A percentile compares a stretch with the other conserved stretches of the same genome.
phyloP scores from a whole-genome alignment of 768 basidiomycete species.

The Pulveroboletus sp. region DNA sequence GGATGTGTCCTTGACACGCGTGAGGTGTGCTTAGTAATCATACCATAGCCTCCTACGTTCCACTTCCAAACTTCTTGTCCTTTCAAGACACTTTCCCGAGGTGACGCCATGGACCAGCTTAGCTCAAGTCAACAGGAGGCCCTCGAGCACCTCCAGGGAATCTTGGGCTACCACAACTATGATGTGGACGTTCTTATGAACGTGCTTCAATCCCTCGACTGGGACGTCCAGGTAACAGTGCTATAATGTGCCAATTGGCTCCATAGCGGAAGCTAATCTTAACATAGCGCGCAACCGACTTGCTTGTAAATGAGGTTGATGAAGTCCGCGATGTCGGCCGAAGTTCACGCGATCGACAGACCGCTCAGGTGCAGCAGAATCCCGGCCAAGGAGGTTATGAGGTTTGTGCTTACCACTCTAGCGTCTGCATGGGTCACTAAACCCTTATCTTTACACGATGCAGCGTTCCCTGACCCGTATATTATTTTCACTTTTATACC shows the following conservation, averaged over 20 bases:
- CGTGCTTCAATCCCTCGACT: neutral
- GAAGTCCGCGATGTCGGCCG: neutral
- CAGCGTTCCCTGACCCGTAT: slow-evolving; percentile 8
- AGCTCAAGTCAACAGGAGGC: neutral
- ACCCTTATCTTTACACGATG: neutral
- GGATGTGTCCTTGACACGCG: no score
- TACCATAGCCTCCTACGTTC: no score
- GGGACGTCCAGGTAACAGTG: neutral
- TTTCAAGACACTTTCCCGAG: no score
- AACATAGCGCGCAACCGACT: neutral
- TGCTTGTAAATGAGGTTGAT: neutral
- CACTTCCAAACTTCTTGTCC: no score
- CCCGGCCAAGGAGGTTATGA: slow-evolving; percentile 1
- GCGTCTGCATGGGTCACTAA: neutral
- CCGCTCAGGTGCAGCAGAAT: neutral
- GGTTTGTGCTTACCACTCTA: neutral
- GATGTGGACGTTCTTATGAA: neutral
- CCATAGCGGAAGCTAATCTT: neutral
- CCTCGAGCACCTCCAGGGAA: neutral
- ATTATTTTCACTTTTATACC: slow-evolving; percentile 40
- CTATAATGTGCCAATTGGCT: neutral
- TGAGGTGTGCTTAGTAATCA: no score
- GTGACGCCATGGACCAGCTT: neutral
- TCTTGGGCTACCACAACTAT: neutral
- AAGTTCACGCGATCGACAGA: neutral